A percentile compares a stretch with the other conserved stretches of the same genome.
phyloP scores from a whole-genome alignment of 228 moss, liverwort and hornwort species.

The Sphagnum magellanicum region DNA sequence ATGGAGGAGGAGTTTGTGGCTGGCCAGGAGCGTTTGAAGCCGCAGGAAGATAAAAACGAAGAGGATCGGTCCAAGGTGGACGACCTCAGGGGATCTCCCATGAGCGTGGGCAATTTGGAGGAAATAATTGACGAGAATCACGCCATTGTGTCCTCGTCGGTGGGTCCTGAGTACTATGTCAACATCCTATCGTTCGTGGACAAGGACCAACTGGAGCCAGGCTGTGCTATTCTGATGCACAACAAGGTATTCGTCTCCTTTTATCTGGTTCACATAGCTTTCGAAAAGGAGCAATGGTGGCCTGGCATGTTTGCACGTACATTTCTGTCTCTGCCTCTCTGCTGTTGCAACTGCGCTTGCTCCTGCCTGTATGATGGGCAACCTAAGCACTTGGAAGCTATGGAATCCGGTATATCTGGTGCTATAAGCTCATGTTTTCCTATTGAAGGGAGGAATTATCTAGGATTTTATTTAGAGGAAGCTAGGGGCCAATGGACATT shows the following conservation, averaged over 20 bases:
- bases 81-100: constrained; percentile 47
- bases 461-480: too few species aligned
- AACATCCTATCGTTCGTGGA: constrained; percentile 51
- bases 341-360: too few species aligned
- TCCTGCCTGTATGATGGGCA: too few species aligned
- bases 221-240: constrained; percentile 55
- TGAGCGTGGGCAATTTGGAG: constrained; percentile 53
- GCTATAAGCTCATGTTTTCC: too few species aligned
- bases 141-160: constrained; percentile 50
- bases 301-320: too few species aligned
- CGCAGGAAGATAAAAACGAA: constrained; percentile 55
- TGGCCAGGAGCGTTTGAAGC: constrained; percentile 47
- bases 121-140: constrained; percentile 57
- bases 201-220: constrained; percentile 57
- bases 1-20: constrained; percentile 64
- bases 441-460: too few species aligned
- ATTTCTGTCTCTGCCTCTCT: too few species aligned
- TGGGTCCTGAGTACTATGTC: constrained; percentile 53
- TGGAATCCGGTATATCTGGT: too few species aligned
- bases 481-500: too few species aligned
- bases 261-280: too few species aligned
- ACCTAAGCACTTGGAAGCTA: too few species aligned
- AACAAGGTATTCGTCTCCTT: constrained; percentile 25
- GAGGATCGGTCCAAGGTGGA: constrained; percentile 57
- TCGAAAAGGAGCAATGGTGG: too few species aligned